phyloP scores from a whole-genome alignment of 2,329 filamentous ascomycete species.

The Cladophialophora carrionii region DNA sequence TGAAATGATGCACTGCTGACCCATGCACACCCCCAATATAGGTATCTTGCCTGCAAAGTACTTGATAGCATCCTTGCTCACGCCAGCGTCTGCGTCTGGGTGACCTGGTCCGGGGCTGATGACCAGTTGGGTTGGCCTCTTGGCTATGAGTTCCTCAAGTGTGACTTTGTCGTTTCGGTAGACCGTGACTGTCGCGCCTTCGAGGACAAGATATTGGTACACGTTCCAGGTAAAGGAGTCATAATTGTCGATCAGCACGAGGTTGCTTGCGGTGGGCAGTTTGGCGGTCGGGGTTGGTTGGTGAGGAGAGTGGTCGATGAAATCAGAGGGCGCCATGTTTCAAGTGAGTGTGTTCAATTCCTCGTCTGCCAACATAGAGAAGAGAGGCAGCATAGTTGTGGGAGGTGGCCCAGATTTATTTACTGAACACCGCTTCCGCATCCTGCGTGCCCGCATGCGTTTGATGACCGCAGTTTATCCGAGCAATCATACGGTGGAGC shows the following conservation, averaged over 20 bases:
- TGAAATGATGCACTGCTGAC: slow-evolving; percentile 96
- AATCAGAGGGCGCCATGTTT: slow-evolving; percentile 50
- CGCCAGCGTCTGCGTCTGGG: slow-evolving; percentile 84
- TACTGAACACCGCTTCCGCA: background rate
- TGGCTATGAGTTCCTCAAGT: slow-evolving; percentile 77
- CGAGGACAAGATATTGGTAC: slow-evolving; percentile 96
- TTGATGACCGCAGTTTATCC: slow-evolving; percentile 13
- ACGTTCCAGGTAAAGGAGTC: slow-evolving; percentile 99
- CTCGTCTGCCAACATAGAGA: background rate
- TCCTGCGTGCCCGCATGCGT: background rate
- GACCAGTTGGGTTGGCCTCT: slow-evolving; percentile 89
- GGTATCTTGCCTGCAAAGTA: slow-evolving; percentile 94
- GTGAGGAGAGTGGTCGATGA: slow-evolving; percentile 83
- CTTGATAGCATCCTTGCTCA: slow-evolving; percentile 88
- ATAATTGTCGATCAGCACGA: slow-evolving; percentile 97
- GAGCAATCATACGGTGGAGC: background rate
- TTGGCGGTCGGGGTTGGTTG: slow-evolving; percentile 75
- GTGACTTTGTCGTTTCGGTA: slow-evolving; percentile 90
- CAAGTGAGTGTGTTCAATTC: background rate
- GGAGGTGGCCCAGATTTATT: background rate
- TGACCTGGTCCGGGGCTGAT: slow-evolving; percentile 95
- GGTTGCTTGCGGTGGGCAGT: slow-evolving; percentile 79
- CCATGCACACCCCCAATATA: slow-evolving; percentile 98
- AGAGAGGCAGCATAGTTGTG: background rate
- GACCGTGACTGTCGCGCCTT: slow-evolving; percentile 87